Evolutionary conservation across 768 basidiomycete genomes (phyloP), one percentile per base, ranked within the genome.

Genomic region (Boletus rubroflammeus): DNA sequence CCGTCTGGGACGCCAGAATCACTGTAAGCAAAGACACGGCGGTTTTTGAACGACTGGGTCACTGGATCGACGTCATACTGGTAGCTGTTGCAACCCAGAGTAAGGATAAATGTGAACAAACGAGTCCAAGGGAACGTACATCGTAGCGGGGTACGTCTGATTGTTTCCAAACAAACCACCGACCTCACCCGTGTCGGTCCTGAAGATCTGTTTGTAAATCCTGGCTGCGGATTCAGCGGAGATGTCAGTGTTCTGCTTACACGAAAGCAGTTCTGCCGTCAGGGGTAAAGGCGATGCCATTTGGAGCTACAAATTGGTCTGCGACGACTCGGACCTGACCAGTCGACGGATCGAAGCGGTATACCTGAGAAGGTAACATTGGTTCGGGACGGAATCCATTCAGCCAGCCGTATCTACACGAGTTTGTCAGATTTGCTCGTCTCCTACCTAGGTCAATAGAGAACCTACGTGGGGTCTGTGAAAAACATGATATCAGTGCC

Each of bases 261-360:
- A 90, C 73, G 62, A 85, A 92, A 3, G 82, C 87, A 8, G 73
- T 79, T 47, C 69, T 78, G 9, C 88, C 86, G 57, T 86, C 82
- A 2, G 74, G 70, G n/a, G 79, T 80, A 66, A 91, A 85, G 0
- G 86, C 85, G 48, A 92, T 79, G 1, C 89, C 91, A 62, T 92
- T 93, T 41, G 79, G 79, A n/a, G 6, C 2, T 6, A 44, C 6
- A 11, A 44, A 44, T 44, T 44, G 43, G n/a, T 44, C 43, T 6
- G 28, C 43, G 43, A 44, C 43, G 11, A 44, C 26, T 44, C 43
- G 43, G 11, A 44, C 28, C 13, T 44, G 43, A 45, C 44, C 44
- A 4, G 44, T 45, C 28, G 44, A 45, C 11, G 44, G 44, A 6
- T 45, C 44, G 13, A 62, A 62, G n/a, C 61, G 61, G 43, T 62